phyloP scores from a whole-genome alignment of 2,329 filamentous ascomycete genomes.

The Aurifilum marmelostoma region DNA sequence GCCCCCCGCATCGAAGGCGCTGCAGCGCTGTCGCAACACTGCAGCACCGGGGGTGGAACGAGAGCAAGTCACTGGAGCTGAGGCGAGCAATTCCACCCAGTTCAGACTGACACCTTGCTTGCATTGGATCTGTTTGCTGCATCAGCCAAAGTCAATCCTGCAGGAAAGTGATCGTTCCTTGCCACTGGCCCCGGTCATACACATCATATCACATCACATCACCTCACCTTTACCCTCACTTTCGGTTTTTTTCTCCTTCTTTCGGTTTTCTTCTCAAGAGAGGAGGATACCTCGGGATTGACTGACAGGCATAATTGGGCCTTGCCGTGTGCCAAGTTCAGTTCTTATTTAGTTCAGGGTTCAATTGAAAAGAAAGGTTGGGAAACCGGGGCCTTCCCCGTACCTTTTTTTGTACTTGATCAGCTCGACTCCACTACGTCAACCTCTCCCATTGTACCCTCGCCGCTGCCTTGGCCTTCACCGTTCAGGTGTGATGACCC shows the following conservation, averaged over 20 bases:
- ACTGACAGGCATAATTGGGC: not conserved
- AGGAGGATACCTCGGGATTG: not conserved
- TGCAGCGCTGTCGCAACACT: too few relatives aligned
- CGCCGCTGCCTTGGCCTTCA: not conserved
- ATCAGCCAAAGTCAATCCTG: not conserved
- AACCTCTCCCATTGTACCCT: not conserved
- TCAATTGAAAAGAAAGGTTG: slow-evolving; percentile 18
- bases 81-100: not conserved
- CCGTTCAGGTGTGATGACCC: not conserved
- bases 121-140: not conserved
- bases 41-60: slow-evolving; percentile 1
- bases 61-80: slow-evolving; percentile 11
- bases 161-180: not conserved
- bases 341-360: slow-evolving; percentile 5
- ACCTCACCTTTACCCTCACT: not conserved
- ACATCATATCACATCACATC: slow-evolving; percentile 13
- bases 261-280: not conserved
- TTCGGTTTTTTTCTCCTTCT: too few relatives aligned
- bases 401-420: slow-evolving; percentile 5
- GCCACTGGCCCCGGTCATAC: not conserved
- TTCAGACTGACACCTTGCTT: not conserved
- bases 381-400: slow-evolving; percentile 1
- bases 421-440: slow-evolving; percentile 19
- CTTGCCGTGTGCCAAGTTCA: not conserved
- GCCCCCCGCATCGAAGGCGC: not conserved